A percentile compares a stretch with the other conserved stretches of the same genome.
These are phyloP conservation scores for Ophiostoma quercus DNA, from an alignment of 2,329 filamentous ascomycete species.

Conservation along the genomic window DNA sequence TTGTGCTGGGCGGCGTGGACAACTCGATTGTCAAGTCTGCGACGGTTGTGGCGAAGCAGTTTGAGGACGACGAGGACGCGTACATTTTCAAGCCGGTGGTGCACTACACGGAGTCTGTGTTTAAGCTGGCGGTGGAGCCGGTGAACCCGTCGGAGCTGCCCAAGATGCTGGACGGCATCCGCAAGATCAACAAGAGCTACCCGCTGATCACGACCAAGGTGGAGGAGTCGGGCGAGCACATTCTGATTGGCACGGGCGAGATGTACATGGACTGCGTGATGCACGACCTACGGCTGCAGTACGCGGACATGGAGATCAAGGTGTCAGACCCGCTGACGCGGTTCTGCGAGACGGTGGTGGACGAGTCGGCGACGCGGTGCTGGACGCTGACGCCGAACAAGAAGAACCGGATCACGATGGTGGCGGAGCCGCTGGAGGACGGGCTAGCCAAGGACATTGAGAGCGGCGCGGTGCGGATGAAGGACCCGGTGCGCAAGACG, in stretches of 20 bases:
- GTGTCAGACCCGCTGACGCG: constrained; percentile 95
- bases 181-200: constrained; percentile 97
- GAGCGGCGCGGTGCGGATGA: constrained; percentile 81
- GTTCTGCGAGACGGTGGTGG: constrained; percentile 96
- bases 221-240: constrained; percentile 94
- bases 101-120: constrained; percentile 94
- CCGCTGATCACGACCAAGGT: constrained; percentile 94
- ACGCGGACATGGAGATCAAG: constrained; percentile 98
- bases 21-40: constrained; percentile 98
- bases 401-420: constrained; percentile 99
- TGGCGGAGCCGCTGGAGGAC: constrained; percentile 90
- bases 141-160: constrained; percentile 97
- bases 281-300: constrained; percentile 86
- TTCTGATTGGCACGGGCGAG: constrained; percentile 90
- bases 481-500: constrained; percentile 85
- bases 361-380: constrained; percentile 95
- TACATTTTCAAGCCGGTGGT: constrained; percentile 91
- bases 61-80: constrained; percentile 83
- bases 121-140: constrained; percentile 96
- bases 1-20: constrained; percentile 86
- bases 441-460: constrained; percentile 95
- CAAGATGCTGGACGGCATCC: constrained; percentile 95
- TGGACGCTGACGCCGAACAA: constrained; percentile 98
- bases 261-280: constrained; percentile 99
- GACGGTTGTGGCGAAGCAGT: constrained; percentile 73